Conservation (phyloP, 805 yeast species). For the Metschnikowia orientalis region DNA sequence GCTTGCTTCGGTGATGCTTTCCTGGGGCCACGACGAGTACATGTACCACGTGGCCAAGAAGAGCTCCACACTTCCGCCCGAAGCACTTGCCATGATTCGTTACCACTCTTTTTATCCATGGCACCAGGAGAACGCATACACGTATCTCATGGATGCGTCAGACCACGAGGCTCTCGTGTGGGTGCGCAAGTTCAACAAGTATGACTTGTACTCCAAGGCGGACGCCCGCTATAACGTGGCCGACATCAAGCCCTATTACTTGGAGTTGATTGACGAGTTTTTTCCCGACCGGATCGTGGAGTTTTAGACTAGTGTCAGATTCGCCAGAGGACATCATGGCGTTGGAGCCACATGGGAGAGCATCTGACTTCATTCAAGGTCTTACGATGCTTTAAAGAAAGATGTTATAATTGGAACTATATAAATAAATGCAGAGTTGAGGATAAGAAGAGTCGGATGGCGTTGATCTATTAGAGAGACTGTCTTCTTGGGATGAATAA, state of each 20-base stretch:
- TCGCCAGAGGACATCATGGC: too few relatives aligned
- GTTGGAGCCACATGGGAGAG: too few relatives aligned
- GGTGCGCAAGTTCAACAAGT: slow-evolving; percentile 62
- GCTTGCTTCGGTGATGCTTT: slow-evolving; percentile 61
- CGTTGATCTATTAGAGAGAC: too few relatives aligned
- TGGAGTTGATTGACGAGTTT: slow-evolving; percentile 61
- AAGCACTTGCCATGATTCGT: slow-evolving; percentile 69
- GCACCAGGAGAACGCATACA: slow-evolving; percentile 68
- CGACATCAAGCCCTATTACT: slow-evolving; percentile 52
- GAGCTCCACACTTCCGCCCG: slow-evolving; percentile 59
- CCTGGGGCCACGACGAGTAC: slow-evolving; percentile 80
- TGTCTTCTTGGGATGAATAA: too few relatives aligned
- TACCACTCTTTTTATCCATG: slow-evolving; percentile 75
- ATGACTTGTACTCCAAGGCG: slow-evolving; percentile 63
- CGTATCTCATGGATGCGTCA: slow-evolving; percentile 58
- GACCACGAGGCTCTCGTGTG: slow-evolving; percentile 59
- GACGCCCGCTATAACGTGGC: slow-evolving; percentile 47
- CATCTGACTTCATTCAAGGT: too few relatives aligned
- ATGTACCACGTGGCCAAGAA: slow-evolving; percentile 68
- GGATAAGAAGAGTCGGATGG: too few relatives aligned
- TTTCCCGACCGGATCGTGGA: slow-evolving; percentile 57
- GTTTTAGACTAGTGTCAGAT: too few relatives aligned
- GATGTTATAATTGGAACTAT: too few relatives aligned
- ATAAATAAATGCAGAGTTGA: too few relatives aligned
- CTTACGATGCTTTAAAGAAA: too few relatives aligned